phyloP scores from a whole-genome alignment of 306 rosid species.

The Ormosia emarginata region DNA sequence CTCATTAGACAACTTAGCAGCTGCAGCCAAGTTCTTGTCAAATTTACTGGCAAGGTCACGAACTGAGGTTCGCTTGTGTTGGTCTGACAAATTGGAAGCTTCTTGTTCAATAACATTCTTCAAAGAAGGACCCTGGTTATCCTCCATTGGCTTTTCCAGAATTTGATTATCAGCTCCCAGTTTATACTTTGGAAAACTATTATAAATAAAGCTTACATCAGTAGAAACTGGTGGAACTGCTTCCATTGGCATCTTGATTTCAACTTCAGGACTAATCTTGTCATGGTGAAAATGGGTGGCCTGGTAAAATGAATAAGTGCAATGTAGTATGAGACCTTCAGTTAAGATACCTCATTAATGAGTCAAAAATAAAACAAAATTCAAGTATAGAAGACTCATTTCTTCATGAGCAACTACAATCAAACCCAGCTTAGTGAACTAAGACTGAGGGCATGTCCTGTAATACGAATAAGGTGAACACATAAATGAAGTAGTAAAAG shows the following conservation, averaged over 20 bases:
- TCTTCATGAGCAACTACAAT: neutral
- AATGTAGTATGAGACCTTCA: slow-evolving; percentile 12
- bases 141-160: slow-evolving; percentile 71
- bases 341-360: neutral
- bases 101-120: slow-evolving; percentile 79
- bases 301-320: slow-evolving; percentile 32
- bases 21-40: slow-evolving; percentile 89
- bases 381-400: neutral
- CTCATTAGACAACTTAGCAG: slow-evolving; percentile 92
- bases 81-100: slow-evolving; percentile 68
- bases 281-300: slow-evolving; percentile 45
- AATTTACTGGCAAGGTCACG: slow-evolving; percentile 97
- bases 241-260: slow-evolving; percentile 52
- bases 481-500: neutral
- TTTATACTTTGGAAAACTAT: slow-evolving; percentile 78
- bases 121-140: slow-evolving; percentile 61
- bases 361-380: slow-evolving; percentile 7
- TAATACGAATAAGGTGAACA: slow-evolving; percentile 1
- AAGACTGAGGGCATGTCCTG: neutral
- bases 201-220: slow-evolving; percentile 81
- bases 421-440: neutral
- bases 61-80: slow-evolving; percentile 93
- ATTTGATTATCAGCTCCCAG: slow-evolving; percentile 77
- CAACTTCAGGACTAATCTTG: slow-evolving; percentile 83
- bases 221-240: slow-evolving; percentile 70